Conservation (phyloP, 164 flowering plant genomes). For the Vitis rotundifolia region DNA sequence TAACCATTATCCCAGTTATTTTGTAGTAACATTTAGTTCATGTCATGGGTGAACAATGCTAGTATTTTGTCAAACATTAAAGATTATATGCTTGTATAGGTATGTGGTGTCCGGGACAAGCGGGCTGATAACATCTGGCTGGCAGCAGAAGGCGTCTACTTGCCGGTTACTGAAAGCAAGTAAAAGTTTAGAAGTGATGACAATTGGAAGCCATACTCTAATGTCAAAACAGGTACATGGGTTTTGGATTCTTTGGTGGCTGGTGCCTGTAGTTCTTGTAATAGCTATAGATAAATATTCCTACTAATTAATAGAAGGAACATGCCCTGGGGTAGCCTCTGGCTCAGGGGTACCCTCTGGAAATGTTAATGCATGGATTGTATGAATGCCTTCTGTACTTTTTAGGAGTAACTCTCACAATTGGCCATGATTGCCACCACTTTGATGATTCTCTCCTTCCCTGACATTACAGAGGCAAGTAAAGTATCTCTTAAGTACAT, state of each 20-base stretch:
- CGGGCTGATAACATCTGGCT: slow-evolving; percentile 89
- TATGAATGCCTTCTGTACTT: no score
- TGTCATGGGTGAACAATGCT: not conserved
- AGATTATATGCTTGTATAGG: slow-evolving; percentile 40
- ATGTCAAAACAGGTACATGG: slow-evolving; percentile 19
- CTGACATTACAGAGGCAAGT: no score
- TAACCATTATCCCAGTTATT: not conserved
- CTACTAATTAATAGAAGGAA: not conserved
- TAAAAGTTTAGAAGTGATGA: not conserved
- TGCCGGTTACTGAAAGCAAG: slow-evolving; percentile 65
- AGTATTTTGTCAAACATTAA: not conserved
- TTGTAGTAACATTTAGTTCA: not conserved
- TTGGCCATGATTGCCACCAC: no score
- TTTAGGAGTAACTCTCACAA: no score
- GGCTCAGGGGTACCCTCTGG: no score
- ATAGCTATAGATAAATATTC: slow-evolving; percentile 6
- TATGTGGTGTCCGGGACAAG: slow-evolving; percentile 87
- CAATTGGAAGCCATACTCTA: not conserved
- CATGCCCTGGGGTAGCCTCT: no score
- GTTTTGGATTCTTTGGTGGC: slow-evolving; percentile 21
- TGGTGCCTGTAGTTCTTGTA: slow-evolving; percentile 12
- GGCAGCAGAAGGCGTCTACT: slow-evolving; percentile 93
- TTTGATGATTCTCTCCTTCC: no score
- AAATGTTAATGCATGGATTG: no score
- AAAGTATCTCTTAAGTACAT: no score